Percentiles rank a stretch among this genome's conserved stretches.
Evolutionary conservation across 192 early-diverging fungal genomes (phyloP).

Genomic region (Backusella australiensis): DNA sequence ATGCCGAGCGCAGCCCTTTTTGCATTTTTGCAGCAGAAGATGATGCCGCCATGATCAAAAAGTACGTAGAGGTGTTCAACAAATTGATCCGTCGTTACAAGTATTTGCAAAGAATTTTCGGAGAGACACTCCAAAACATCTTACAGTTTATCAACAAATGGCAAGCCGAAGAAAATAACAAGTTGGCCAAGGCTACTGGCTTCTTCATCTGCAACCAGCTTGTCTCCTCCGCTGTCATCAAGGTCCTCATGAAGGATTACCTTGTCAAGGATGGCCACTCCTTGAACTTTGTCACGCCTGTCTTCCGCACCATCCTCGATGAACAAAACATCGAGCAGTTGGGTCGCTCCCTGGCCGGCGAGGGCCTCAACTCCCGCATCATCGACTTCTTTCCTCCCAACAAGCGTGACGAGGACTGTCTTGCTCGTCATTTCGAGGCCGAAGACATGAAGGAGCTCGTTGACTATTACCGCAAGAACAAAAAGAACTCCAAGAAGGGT

Average conservation of each 20-base stretch:
- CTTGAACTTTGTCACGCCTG: conserved; percentile 78
- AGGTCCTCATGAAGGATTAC: conserved; percentile 86
- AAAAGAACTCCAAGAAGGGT: conserved; percentile 64
- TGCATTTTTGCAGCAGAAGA: conserved; percentile 73
- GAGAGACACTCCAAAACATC: conserved; percentile 81
- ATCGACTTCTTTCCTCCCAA: conserved; percentile 90
- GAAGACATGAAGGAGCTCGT: conserved; percentile 89
- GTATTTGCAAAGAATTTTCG: conserved; percentile 85
- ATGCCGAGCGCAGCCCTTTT: conserved; percentile 76
- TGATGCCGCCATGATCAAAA: conserved; percentile 64
- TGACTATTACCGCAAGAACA: conserved; percentile 75
- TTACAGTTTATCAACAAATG: conserved; percentile 92
- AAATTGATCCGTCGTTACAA: conserved; percentile 92
- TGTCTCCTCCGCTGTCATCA: conserved; percentile 70
- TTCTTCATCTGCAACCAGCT: conserved; percentile 68
- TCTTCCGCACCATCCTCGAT: conserved; percentile 77
- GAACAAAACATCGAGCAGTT: conserved; percentile 80
- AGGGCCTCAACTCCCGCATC: conserved; percentile 72
- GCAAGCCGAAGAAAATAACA: conserved; percentile 70
- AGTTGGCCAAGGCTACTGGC: conserved; percentile 77
- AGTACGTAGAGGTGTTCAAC: conserved; percentile 82
- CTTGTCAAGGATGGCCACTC: conserved; percentile 89
- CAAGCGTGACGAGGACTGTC: conserved; percentile 85
- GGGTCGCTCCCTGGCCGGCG: conserved; percentile 61
- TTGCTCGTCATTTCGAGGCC: conserved; percentile 90